Conservation (phyloP, 2,329 filamentous ascomycete species). For the Apiospora rasikravindrae region DNA sequence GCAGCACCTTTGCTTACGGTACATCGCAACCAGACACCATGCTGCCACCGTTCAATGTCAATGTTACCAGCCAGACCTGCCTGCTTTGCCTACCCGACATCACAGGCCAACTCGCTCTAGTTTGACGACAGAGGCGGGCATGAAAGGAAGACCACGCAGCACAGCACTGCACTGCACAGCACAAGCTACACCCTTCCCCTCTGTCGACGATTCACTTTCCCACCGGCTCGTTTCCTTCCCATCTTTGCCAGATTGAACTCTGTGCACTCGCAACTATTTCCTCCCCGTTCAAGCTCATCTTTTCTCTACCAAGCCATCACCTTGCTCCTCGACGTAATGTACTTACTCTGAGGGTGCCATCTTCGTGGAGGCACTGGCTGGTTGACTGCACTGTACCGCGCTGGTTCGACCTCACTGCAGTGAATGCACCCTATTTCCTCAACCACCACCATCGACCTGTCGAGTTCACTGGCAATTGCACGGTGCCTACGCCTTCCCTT, state of each 20-base stretch:
- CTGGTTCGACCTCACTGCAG: constrained; percentile 1
- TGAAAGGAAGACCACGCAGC: constrained; percentile 1
- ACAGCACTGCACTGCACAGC: not conserved
- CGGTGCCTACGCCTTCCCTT: not conserved
- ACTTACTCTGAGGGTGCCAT: not conserved
- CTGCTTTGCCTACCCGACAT: not conserved
- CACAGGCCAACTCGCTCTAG: constrained; percentile 5
- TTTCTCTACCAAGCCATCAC: not conserved
- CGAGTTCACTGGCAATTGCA: not conserved
- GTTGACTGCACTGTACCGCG: constrained; percentile 9
- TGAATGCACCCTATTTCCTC: constrained; percentile 12
- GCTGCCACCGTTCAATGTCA: not conserved
- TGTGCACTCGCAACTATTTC: not conserved
- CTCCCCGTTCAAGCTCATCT: not conserved
- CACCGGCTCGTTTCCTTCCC: not conserved
- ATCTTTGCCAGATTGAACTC: not conserved
- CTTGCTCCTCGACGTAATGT: constrained; percentile 6
- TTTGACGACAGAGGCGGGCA: constrained; percentile 18
- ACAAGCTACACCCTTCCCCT: not conserved
- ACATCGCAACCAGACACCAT: not conserved
- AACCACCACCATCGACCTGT: not conserved
- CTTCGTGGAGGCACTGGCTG: constrained; percentile 8
- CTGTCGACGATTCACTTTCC: constrained; percentile 10
- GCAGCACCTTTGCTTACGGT: not conserved
- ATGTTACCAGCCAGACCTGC: constrained; percentile 6